Conservation (phyloP, 257 asterid species). For the Coffea eugenioides region DNA sequence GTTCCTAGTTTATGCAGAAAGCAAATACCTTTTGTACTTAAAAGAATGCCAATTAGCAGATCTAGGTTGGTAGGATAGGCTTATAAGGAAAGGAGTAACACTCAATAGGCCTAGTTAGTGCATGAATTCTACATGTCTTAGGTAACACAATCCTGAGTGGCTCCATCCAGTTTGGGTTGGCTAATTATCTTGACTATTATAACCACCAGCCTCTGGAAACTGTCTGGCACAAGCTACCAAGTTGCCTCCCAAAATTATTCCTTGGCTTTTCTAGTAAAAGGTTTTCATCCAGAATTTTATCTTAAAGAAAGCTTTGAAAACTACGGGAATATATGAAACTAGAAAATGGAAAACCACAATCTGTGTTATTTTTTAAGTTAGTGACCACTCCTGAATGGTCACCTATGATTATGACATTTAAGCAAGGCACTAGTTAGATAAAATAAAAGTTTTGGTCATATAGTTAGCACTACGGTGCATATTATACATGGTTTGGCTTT, state of each 20-base stretch:
- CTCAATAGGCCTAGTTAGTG: background rate
- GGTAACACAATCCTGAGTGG: background rate
- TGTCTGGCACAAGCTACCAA: background rate
- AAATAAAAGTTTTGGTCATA: background rate
- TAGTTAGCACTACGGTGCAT: background rate
- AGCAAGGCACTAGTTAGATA: background rate
- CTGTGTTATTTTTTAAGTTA: background rate
- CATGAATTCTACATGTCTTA: background rate
- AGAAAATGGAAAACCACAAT: background rate
- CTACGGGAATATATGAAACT: background rate
- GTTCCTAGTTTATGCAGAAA: background rate
- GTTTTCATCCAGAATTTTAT: background rate
- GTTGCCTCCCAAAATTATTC: background rate
- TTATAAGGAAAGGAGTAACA: background rate
- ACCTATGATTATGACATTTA: background rate
- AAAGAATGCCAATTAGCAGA: background rate
- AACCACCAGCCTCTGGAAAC: background rate
- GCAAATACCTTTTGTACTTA: background rate
- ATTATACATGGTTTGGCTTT: background rate
- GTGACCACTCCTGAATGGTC: background rate
- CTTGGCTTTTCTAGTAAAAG: background rate
- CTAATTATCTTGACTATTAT: background rate
- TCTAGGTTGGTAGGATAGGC: background rate
- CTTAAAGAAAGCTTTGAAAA: background rate
- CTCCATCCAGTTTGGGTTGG: background rate